Conservation (phyloP, 2,329 filamentous ascomycete species). For the Eutypa lata region DNA sequence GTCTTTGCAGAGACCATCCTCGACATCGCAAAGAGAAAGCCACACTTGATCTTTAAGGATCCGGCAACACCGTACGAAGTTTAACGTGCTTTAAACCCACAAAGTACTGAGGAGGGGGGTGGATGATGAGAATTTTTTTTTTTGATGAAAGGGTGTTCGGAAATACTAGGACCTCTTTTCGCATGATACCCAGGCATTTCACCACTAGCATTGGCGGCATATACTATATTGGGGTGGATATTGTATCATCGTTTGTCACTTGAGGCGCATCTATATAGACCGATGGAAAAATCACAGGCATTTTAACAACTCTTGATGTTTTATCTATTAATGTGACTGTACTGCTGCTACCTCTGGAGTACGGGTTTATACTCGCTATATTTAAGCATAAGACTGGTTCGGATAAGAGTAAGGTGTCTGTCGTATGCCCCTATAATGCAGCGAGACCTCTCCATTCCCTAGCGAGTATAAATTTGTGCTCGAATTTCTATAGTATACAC, state of each 20-base stretch:
- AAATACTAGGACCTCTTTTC: neutral
- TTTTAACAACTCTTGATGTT: neutral
- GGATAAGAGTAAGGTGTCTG: too few species aligned
- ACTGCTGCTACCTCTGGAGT: neutral
- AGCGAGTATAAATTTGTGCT: too few species aligned
- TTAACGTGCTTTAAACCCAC: slow-evolving; percentile 18
- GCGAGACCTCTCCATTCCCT: too few species aligned
- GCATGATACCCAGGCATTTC: neutral
- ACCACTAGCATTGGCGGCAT: neutral
- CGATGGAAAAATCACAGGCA: neutral
- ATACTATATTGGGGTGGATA: neutral
- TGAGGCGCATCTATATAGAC: neutral
- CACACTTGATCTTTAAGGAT: slow-evolving; percentile 76
- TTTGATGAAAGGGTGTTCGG: neutral
- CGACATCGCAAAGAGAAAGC: slow-evolving; percentile 84
- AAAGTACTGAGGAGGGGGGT: neutral
- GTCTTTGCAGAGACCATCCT: slow-evolving; percentile 92
- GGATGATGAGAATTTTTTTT: neutral
- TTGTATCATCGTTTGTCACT: neutral
- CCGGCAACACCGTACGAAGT: slow-evolving; percentile 58
- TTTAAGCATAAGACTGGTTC: too few species aligned
- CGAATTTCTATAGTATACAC: too few species aligned
- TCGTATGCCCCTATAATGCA: too few species aligned
- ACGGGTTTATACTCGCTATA: too few species aligned
- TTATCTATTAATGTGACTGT: neutral